Percentiles rank a stretch among this genome's conserved stretches.
These are phyloP conservation scores for Pythium pyrilobum DNA, from an alignment of 352 stramenopile genomes.

Conservation along the genomic window DNA sequence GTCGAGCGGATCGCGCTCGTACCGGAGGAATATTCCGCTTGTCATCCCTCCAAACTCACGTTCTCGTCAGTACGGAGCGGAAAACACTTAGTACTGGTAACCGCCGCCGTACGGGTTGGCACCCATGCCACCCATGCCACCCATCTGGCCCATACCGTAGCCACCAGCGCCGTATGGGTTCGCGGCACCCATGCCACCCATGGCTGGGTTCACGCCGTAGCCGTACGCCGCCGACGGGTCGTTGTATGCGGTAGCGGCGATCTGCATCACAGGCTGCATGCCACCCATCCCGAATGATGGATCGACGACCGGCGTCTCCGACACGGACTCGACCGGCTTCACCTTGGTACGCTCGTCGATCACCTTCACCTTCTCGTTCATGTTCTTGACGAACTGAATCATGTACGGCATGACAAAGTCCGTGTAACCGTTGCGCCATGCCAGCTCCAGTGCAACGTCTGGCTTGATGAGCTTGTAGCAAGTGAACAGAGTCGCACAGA, in stretches of 20 bases:
- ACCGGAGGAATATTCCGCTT: slow-evolving; percentile 2
- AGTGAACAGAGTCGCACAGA: slow-evolving; percentile 97
- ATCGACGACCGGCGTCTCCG: slow-evolving; percentile 48
- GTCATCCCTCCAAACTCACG: slow-evolving; percentile 3
- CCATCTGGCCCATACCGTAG: slow-evolving; percentile 36
- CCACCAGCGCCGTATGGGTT: slow-evolving; percentile 52
- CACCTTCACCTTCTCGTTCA: slow-evolving; percentile 92
- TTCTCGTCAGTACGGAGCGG: background rate
- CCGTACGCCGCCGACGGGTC: slow-evolving; percentile 49
- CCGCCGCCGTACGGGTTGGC: slow-evolving; percentile 28
- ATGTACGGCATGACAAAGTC: slow-evolving; percentile 99
- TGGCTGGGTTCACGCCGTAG: slow-evolving; percentile 29
- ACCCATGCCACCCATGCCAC: slow-evolving; percentile 29
- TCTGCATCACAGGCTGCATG: slow-evolving; percentile 76
- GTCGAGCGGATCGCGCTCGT: background rate
- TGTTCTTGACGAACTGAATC: slow-evolving; percentile 98
- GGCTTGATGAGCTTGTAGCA: slow-evolving; percentile 98
- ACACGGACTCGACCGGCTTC: slow-evolving; percentile 65
- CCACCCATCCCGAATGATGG: slow-evolving; percentile 70
- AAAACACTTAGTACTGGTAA: slow-evolving; percentile 26
- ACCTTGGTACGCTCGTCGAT: slow-evolving; percentile 89
- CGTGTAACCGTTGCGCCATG: slow-evolving; percentile 98
- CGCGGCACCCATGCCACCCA: slow-evolving; percentile 34
- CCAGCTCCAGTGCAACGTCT: slow-evolving; percentile 98
- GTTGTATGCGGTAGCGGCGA: slow-evolving; percentile 81